phyloP scores from a whole-genome alignment of 345 rosid species.

The Angophora floribunda region DNA sequence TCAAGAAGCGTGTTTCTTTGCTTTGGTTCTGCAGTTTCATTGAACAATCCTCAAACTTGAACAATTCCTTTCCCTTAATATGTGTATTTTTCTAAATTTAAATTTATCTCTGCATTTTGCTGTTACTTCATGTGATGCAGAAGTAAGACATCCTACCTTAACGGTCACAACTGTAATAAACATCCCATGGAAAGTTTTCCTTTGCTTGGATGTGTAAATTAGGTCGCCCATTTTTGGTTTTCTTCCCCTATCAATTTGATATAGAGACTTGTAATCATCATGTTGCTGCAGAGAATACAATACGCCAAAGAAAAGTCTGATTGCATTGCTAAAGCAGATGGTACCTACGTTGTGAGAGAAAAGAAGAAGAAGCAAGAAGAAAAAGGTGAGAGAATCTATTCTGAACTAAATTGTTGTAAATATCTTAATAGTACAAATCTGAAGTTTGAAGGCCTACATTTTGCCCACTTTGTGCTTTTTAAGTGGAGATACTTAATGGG shows the following conservation, averaged over 20 bases:
- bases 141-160: neutral
- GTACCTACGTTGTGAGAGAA: conserved; percentile 68
- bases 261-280: neutral
- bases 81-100: neutral
- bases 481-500: neutral
- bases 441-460: neutral
- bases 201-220: neutral
- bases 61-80: neutral
- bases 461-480: neutral
- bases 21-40: neutral
- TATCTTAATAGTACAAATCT: neutral
- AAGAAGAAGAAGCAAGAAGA: conserved; percentile 97
- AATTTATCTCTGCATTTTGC: neutral
- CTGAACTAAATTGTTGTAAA: neutral
- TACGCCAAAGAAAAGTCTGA: conserved; percentile 87
- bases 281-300: conserved; percentile 57
- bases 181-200: neutral
- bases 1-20: neutral
- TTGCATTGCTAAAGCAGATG: conserved; percentile 78
- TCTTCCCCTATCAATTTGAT: neutral
- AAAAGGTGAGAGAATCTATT: conserved; percentile 34
- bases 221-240: neutral
- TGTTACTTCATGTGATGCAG: neutral
- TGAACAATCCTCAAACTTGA: neutral
- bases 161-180: neutral